phyloP scores from a whole-genome alignment of 805 yeast species.

The Starmerella apicola region DNA sequence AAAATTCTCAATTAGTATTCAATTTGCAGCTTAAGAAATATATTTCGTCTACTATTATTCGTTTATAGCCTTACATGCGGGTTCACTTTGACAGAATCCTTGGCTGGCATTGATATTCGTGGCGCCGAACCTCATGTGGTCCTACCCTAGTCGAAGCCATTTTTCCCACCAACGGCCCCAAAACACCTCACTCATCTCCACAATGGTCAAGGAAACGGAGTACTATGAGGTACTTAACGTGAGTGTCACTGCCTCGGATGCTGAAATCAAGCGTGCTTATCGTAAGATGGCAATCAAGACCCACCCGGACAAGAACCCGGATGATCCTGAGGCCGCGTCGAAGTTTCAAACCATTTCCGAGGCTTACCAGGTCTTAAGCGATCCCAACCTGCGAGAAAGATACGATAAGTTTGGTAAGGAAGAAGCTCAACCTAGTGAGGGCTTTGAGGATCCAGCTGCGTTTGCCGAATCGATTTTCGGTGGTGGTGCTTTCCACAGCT shows the following conservation, averaged over 20 bases:
- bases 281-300: conserved; percentile 77
- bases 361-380: conserved; percentile 54
- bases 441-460: conserved; percentile 74
- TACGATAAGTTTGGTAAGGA: conserved; percentile 84
- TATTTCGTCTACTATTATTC: too few species aligned
- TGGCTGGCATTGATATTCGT: too few species aligned
- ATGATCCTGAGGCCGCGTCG: conserved; percentile 77
- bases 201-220: conserved; percentile 72
- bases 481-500: conserved; percentile 74
- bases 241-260: conserved; percentile 52
- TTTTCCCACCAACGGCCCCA: too few species aligned
- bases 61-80: too few species aligned
- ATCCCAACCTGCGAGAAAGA: conserved; percentile 49
- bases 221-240: conserved; percentile 78
- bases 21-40: too few species aligned
- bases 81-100: too few species aligned
- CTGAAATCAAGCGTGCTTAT: conserved; percentile 87
- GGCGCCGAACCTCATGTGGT: too few species aligned
- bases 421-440: conserved; percentile 53
- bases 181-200: too few species aligned
- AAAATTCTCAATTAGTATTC: too few species aligned
- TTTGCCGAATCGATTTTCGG: conserved; percentile 79
- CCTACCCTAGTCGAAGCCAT: too few species aligned
- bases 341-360: conserved; percentile 66
- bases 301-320: conserved; percentile 96